A percentile compares a stretch with the other conserved stretches of the same genome.
These are phyloP conservation scores for Tylopilus vinaceipallidus DNA, from an alignment of 768 basidiomycete species.

Conservation along the genomic window DNA sequence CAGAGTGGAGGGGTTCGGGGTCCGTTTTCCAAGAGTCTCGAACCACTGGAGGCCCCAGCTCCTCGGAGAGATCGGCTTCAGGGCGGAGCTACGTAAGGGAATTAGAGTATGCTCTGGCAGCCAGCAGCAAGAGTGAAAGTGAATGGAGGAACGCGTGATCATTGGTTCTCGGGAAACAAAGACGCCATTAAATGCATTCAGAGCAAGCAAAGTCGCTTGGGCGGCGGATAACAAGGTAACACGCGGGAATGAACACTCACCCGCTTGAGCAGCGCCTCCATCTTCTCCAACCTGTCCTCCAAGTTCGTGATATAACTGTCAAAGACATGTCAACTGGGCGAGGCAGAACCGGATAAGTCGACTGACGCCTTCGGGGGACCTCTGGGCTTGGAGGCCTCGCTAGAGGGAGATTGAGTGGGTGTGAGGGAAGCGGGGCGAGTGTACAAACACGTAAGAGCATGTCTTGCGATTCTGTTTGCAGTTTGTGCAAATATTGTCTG, in stretches of 20 bases:
- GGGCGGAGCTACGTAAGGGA: constrained; percentile 51
- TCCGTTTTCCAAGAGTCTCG: constrained; percentile 63
- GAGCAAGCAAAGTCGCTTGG: neutral
- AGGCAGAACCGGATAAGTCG: neutral
- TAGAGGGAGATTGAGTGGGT: constrained; percentile 22
- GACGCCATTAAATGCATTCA: neutral
- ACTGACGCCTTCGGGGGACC: constrained; percentile 69
- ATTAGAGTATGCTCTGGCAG: too few species aligned
- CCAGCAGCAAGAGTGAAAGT: neutral
- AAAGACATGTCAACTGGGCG: neutral
- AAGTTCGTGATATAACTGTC: constrained; percentile 55
- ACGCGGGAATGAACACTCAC: constrained; percentile 32
- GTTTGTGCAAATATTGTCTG: constrained; percentile 54
- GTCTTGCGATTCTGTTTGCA: constrained; percentile 48
- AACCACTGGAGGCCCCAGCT: constrained; percentile 59
- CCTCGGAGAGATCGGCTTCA: constrained; percentile 55
- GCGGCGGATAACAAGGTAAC: neutral
- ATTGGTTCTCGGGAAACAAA: neutral
- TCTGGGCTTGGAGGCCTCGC: constrained; percentile 63
- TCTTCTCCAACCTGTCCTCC: constrained; percentile 56
- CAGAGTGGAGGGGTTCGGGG: constrained; percentile 11
- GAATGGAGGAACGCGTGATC: neutral
- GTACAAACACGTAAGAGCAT: constrained; percentile 60
- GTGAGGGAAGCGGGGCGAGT: neutral
- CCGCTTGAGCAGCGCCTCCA: constrained; percentile 53